Evolutionary conservation across 1,284 basidiomycete genomes (phyloP).

Genomic region (Fomitopsis schrenkii): DNA sequence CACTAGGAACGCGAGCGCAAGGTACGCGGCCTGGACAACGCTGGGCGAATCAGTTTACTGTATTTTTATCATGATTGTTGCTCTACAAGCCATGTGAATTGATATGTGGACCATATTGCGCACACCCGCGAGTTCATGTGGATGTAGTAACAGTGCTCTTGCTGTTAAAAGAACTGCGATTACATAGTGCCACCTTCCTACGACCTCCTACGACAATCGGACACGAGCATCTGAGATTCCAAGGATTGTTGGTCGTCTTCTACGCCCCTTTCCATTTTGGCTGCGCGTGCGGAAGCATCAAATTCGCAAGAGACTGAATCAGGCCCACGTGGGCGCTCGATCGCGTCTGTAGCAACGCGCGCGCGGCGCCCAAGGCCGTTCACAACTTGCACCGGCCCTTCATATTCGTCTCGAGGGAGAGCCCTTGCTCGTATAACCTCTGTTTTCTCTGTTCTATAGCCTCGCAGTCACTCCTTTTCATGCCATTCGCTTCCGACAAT

Average conservation of each 20-base stretch:
- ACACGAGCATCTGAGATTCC: neutral
- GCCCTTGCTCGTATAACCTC: neutral
- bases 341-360: slow-evolving; percentile 3
- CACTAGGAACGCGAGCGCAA: no score
- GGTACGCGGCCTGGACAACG: neutral
- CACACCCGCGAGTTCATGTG: no score
- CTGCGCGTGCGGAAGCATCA: neutral
- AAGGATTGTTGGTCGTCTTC: neutral
- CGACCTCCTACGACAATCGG: no score
- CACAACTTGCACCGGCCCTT: neutral
- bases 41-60: neutral
- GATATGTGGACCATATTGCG: neutral
- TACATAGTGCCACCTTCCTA: no score
- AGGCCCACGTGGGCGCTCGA: neutral
- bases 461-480: slow-evolving; percentile 4
- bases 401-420: neutral
- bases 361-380: neutral
- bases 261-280: neutral
- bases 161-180: no score
- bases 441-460: neutral
- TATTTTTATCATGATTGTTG: neutral
- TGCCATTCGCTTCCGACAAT: slow-evolving; percentile 4
- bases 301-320: neutral
- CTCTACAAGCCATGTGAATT: neutral
- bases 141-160: no score